These are phyloP conservation scores for Infundibulicybe gibba DNA, from an alignment of 768 basidiomycete genomes.

Conservation along the genomic window DNA sequence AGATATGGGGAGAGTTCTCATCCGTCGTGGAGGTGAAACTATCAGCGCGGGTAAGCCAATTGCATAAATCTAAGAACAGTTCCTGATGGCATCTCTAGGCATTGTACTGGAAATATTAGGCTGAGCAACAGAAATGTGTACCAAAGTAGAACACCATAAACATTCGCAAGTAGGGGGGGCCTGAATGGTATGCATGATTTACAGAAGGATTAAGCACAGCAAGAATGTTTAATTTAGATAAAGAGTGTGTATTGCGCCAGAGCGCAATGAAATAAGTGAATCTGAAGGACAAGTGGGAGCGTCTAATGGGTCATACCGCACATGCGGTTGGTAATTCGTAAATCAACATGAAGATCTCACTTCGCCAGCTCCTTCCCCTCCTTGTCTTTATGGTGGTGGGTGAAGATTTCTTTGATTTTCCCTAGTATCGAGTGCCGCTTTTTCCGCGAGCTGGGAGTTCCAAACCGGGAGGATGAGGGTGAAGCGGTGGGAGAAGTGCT, in stretches of 20 bases:
- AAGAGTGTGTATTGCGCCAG: too few species aligned
- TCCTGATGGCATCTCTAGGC: constrained; percentile 20
- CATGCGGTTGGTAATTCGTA: too few species aligned
- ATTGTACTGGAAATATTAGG: constrained; percentile 35
- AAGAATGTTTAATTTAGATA: too few species aligned
- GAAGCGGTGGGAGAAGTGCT: constrained; percentile 17
- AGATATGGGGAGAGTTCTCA: constrained; percentile 91
- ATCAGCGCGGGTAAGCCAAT: constrained; percentile 75
- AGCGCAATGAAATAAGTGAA: too few species aligned
- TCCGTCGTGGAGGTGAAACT: constrained; percentile 89
- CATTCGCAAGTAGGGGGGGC: too few species aligned
- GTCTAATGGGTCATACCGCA: too few species aligned
- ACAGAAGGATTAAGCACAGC: too few species aligned
- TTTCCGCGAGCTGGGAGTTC: constrained; percentile 36
- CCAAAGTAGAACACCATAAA: too few species aligned
- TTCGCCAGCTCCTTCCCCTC: constrained; percentile 8
- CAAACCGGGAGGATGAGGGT: constrained; percentile 30
- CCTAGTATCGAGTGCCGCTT: constrained; percentile 52
- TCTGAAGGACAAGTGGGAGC: too few species aligned
- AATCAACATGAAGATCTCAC: too few species aligned
- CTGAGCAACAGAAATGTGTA: constrained; percentile 3
- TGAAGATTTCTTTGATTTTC: constrained; percentile 50
- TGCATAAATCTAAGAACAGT: constrained; percentile 1
- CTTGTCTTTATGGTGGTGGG: constrained; percentile 39
- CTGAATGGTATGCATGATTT: too few species aligned